Base-by-base conservation (phyloP, 768 basidiomycete genomes). In the Suillus decipiens region DNA sequence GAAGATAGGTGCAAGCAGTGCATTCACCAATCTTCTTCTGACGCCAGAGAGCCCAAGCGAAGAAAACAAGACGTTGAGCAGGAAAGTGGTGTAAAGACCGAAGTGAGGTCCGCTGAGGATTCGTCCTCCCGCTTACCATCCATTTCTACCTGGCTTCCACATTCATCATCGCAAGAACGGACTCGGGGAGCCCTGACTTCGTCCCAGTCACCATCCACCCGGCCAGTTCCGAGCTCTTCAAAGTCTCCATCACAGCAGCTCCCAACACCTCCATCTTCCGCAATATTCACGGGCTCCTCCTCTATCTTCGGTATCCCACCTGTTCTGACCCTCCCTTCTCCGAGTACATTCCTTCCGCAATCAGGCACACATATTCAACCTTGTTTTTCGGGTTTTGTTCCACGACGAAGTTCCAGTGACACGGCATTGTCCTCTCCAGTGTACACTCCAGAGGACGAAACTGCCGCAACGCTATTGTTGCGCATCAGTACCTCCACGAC, bases 141-240 rank as follows among this genome's bases (percentile, higher is more conserved):
- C 58, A 90, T 90, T 56, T 86, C 89, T 0, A 82, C 89, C 1
- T 90, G 88, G 89, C 79, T 90, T 1, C 83, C 83, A 37, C 51
- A 53, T 39, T 58, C 66, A 19, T 58, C 66, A 19, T 55, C 22
- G 24, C 69, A 67, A n/a, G 65, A 70, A n/a, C 53, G 64, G 66
- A 53, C 51, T 53, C 51, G 33, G 6, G 67, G 63, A 68, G 55
- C 74, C 48, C 70, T 80, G 69, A 63, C 71, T 3, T 65, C 73
- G 68, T 73, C 77, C 56, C 75, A 77, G 55, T 77, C 75, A 0
- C 73, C 68, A 57, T 70, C 69, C 59, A 79, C 69, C 64, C 77
- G 71, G n/a, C 66, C 70, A 62, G 64, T 75, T 62, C 63, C 68
- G 56, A 64, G 51, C 43, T 61, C 54, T 17, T 69, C 62, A 24